phyloP scores from a whole-genome alignment of 768 basidiomycete species.

The Lyophyllum atratum region DNA sequence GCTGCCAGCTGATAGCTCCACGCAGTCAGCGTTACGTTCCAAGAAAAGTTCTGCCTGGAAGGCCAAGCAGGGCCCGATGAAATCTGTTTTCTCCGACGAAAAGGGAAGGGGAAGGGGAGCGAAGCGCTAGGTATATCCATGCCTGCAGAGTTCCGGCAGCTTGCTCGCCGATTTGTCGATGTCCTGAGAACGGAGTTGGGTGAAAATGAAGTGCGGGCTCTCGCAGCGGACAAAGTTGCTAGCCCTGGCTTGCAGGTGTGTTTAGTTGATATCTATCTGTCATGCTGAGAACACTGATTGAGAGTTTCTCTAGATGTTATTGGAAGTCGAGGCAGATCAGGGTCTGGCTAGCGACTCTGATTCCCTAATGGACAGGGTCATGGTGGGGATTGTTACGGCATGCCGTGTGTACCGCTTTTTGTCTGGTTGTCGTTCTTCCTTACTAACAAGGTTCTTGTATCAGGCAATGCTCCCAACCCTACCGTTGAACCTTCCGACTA shows the following conservation, averaged over 20 bases:
- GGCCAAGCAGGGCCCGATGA: constrained; percentile 76
- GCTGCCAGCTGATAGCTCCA: constrained; percentile 36
- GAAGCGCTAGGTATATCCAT: constrained; percentile 22
- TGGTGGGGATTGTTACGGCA: constrained; percentile 71
- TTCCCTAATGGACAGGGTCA: constrained; percentile 81
- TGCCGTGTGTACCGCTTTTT: constrained; percentile 47
- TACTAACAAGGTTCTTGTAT: constrained; percentile 5
- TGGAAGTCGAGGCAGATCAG: constrained; percentile 80
- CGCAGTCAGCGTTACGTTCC: constrained; percentile 61
- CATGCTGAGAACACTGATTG: constrained; percentile 10
- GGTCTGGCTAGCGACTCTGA: constrained; percentile 56
- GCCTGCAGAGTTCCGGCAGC: constrained; percentile 51
- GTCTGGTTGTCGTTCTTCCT: background rate
- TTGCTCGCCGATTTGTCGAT: constrained; percentile 50
- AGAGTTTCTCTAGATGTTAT: constrained; percentile 55
- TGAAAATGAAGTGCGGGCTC: constrained; percentile 74
- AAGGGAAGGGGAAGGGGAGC: constrained; percentile 41
- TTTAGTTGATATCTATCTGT: constrained; percentile 13
- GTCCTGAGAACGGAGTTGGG: constrained; percentile 52
- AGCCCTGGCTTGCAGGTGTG: constrained; percentile 76
- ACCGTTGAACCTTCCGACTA: constrained; percentile 69
- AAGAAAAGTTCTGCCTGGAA: constrained; percentile 87
- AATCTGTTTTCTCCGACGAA: constrained; percentile 65
- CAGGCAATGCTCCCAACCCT: constrained; percentile 39
- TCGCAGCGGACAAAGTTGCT: constrained; percentile 76